Percentiles rank a stretch among this genome's conserved stretches.
Conservation (phyloP, 371 early-diverging fungal species). For the Actinomortierella ambigua region DNA sequence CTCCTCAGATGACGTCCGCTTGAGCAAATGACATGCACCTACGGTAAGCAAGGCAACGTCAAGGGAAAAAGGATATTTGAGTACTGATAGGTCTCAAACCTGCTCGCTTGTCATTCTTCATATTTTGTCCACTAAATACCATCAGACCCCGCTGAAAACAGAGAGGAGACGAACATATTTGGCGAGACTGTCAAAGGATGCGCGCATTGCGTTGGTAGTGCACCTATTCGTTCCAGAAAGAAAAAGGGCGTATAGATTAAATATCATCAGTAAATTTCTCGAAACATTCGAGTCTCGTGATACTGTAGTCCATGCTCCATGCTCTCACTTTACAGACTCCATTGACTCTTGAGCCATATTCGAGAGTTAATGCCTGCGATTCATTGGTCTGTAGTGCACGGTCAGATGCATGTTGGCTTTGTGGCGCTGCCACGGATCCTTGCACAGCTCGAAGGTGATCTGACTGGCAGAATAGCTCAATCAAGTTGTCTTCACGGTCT, state of each 20-base stretch:
- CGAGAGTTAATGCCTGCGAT: background rate
- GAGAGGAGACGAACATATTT: conserved; percentile 13
- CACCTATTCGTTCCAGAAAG: background rate
- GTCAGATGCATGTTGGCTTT: background rate
- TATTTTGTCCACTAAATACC: background rate
- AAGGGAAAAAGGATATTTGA: too few species aligned
- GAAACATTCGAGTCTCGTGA: background rate
- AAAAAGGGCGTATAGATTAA: background rate
- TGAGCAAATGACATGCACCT: conserved; percentile 19
- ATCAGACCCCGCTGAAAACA: conserved; percentile 10
- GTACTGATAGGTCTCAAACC: background rate
- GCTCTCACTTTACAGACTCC: background rate
- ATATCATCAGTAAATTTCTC: background rate
- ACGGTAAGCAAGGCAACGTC: background rate
- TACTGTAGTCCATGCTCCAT: conserved; percentile 4
- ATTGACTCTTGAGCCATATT: conserved; percentile 1
- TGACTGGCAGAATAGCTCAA: conserved; percentile 19
- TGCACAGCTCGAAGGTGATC: conserved; percentile 14
- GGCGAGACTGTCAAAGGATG: conserved; percentile 29
- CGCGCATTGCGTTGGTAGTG: conserved; percentile 21
- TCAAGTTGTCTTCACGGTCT: background rate
- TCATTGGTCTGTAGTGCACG: background rate
- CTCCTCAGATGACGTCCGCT: conserved; percentile 1
- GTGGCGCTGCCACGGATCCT: background rate
- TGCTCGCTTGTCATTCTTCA: background rate